phyloP scores from a whole-genome alignment of 257 asterid species.

The Nicotiana attenuata region DNA sequence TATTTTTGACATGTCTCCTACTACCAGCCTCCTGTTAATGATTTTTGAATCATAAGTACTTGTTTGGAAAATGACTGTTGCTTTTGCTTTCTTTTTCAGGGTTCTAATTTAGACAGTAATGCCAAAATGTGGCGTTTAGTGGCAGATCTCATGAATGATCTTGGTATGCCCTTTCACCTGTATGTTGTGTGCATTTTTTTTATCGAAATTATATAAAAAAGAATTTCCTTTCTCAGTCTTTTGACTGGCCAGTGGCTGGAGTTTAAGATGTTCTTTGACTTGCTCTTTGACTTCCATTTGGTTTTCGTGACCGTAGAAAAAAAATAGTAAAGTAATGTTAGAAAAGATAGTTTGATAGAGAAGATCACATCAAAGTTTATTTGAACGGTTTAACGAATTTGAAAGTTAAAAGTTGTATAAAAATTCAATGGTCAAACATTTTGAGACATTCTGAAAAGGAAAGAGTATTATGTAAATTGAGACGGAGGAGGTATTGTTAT shows the following conservation, averaged over 20 bases:
- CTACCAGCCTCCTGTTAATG: not conserved
- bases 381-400: not conserved
- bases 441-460: not conserved
- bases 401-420: not conserved
- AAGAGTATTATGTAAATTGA: not conserved
- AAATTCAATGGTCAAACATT: not conserved
- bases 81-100: constrained; percentile 36
- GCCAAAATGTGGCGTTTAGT: constrained; percentile 99
- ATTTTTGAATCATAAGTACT: not conserved
- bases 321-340: not conserved
- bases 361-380: not conserved
- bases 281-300: not conserved
- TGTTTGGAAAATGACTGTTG: not conserved
- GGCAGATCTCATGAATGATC: constrained; percentile 98
- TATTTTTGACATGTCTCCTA: not conserved
- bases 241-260: not conserved
- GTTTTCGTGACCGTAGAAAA: not conserved
- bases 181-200: not conserved
- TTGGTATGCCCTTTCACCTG: constrained; percentile 43
- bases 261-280: not conserved
- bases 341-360: not conserved
- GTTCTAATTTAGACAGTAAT: constrained; percentile 85
- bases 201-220: not conserved
- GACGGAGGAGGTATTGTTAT: not conserved
- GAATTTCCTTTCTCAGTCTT: not conserved